These are phyloP conservation scores for Ambrosia trifida DNA, from an alignment of 129 eudicot genomes.

Conservation along the genomic window DNA sequence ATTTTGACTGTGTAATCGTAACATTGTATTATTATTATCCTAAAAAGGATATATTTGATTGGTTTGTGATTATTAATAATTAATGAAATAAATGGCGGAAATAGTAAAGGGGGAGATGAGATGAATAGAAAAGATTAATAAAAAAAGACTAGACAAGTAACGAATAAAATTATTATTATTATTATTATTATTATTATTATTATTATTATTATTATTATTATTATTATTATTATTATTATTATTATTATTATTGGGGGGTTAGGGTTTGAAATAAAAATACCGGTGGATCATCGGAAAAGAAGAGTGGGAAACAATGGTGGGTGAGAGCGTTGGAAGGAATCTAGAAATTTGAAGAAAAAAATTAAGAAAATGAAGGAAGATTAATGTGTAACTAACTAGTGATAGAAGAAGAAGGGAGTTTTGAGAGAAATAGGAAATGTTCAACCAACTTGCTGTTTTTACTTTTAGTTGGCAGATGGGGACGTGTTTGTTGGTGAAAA, in stretches of 20 bases:
- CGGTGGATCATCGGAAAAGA: slow-evolving; percentile 30
- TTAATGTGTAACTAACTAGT: not conserved
- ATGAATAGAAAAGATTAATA: not conserved
- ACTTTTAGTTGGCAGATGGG: not conserved
- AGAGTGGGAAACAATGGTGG: slow-evolving; percentile 1
- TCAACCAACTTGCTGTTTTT: slow-evolving; percentile 20
- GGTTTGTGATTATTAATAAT: no score
- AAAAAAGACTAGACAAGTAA: slow-evolving; percentile 24
- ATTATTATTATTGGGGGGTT: not conserved
- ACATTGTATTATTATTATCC: slow-evolving; percentile 4
- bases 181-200: not conserved
- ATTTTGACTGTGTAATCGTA: slow-evolving; percentile 18
- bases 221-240: not conserved
- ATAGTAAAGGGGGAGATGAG: no score
- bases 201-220: not conserved
- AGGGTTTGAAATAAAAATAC: slow-evolving; percentile 25
- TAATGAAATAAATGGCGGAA: no score
- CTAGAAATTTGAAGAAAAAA: slow-evolving; percentile 9
- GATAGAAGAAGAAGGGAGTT: slow-evolving; percentile 25
- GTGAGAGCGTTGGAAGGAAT: slow-evolving; percentile 5
- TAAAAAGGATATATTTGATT: slow-evolving; percentile 1
- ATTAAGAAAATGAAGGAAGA: not conserved
- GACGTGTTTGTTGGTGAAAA: slow-evolving; percentile 13
- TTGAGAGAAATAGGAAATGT: slow-evolving; percentile 5
- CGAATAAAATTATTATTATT: slow-evolving; percentile 1